These are phyloP conservation scores for Penicillium roqueforti DNA, from an alignment of 495 filamentous ascomycete genomes.

Conservation along the genomic window DNA sequence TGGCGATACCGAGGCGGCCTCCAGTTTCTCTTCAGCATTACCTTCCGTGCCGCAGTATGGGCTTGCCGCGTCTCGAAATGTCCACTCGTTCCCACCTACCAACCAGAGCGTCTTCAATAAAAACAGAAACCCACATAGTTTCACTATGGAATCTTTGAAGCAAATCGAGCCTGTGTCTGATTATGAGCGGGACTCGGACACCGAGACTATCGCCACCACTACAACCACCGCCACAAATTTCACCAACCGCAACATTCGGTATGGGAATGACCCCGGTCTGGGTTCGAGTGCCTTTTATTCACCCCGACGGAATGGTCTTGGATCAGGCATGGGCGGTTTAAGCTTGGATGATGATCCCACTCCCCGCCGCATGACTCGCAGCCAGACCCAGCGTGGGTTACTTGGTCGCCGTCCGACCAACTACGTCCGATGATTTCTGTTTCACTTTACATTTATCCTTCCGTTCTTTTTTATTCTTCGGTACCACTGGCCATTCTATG, in stretches of 20 bases:
- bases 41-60: conserved; percentile 24
- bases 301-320: conserved; percentile 34
- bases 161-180: conserved; percentile 32
- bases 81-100: conserved; percentile 11
- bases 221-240: conserved; percentile 35
- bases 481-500: neutral
- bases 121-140: conserved; percentile 29
- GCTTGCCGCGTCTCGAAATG: conserved; percentile 17
- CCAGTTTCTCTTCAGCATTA: conserved; percentile 33
- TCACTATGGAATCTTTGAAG: conserved; percentile 36
- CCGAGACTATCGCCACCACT: conserved; percentile 38
- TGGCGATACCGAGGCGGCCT: conserved; percentile 24
- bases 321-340: conserved; percentile 37
- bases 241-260: conserved; percentile 40
- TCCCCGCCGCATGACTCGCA: conserved; percentile 38
- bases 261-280: conserved; percentile 22
- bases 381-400: conserved; percentile 33
- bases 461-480: neutral
- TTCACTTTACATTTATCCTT: neutral
- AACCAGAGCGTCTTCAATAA: conserved; percentile 8
- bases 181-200: conserved; percentile 43
- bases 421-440: neutral
- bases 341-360: conserved; percentile 41
- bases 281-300: conserved; percentile 23
- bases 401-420: conserved; percentile 10